Base-by-base conservation (phyloP, 257 asterid species). In the Fraxinus americana region DNA sequence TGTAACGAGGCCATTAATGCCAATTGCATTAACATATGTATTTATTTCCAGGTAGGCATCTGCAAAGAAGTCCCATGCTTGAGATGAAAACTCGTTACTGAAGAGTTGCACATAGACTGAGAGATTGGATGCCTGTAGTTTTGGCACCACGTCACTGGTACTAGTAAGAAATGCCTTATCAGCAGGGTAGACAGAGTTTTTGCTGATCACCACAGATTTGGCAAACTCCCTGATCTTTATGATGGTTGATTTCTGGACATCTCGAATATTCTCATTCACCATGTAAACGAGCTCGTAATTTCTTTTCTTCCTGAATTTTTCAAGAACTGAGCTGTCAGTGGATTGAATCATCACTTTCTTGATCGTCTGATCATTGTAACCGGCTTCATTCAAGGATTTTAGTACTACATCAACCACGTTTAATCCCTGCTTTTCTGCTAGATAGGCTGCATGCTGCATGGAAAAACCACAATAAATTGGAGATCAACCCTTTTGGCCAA, bases 21-120 rank as follows among this genome's bases (percentile, higher is more conserved):
- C 85, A 76, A 76, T 72, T 59, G 10, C 57, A 0, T 59, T 17
- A 30, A 74, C 75, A 50, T 59, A 79, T 2, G 86, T 48, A 88
- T 92, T 92, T 29, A 92, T 30, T 90, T 96, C 97, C 35, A 86
- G 67, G 57, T 87, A 89, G 27, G 99, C 83, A 79, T 96, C 99
- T 54, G 95, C 83, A 75, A 85, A 88, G 87, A 82, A 92, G 79
- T 96, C 99, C 97, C 96, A 96, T 41, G 99, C 79, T 80, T 93
- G 97, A 82, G 99, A 90, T 0, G 82, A 50, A 75, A 85, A 96
- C 92, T 96, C 98, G 73, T 96, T 96, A 52, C 61, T 77, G 84
- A 96, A 92, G 45, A 65, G 21, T 78, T 74, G 88, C 66, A 92
- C 98, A n/a, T n/a, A 92, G 30, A 88, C 97, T 0, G 86, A 10